Evolutionary conservation across 2,329 filamentous ascomycete genomes (phyloP).

Genomic region (Colletotrichum simmondsii): DNA sequence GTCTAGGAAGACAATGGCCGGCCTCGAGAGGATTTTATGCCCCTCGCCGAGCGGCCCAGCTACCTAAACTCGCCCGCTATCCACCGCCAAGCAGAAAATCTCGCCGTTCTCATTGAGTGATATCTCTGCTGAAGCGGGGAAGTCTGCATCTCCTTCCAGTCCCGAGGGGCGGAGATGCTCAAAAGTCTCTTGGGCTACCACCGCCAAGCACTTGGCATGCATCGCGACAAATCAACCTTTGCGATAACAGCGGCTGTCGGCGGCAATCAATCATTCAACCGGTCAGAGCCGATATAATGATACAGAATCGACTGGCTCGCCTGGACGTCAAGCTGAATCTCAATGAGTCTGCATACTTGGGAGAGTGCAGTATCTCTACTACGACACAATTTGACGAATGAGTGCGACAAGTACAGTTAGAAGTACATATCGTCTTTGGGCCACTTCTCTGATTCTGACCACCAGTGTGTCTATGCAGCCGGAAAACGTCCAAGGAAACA

Average conservation of each 20-base stretch:
- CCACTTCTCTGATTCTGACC: too few relatives aligned
- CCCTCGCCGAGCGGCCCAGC: too few relatives aligned
- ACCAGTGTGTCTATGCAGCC: too few relatives aligned
- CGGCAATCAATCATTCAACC: not conserved
- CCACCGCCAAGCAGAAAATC: not conserved
- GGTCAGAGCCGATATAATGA: not conserved
- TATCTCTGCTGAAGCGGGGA: not conserved
- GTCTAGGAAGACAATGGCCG: not conserved
- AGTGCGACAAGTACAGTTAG: too few relatives aligned
- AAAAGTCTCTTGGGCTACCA: not conserved
- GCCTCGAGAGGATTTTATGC: not conserved
- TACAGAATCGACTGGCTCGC: not conserved
- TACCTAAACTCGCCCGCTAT: too few relatives aligned
- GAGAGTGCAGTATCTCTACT: not conserved
- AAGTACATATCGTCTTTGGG: too few relatives aligned
- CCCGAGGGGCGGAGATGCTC: slow-evolving; percentile 21
- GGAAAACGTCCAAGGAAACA: too few relatives aligned
- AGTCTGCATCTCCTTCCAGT: not conserved
- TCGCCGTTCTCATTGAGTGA: not conserved
- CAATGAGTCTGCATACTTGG: not conserved
- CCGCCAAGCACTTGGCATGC: slow-evolving; percentile 22
- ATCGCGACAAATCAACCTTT: slow-evolving; percentile 4
- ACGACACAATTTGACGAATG: too few relatives aligned
- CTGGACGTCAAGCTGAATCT: not conserved
- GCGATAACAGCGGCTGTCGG: slow-evolving; percentile 16